Conservation (phyloP, 1,284 basidiomycete genomes). For the Rhodofomes roseus region DNA sequence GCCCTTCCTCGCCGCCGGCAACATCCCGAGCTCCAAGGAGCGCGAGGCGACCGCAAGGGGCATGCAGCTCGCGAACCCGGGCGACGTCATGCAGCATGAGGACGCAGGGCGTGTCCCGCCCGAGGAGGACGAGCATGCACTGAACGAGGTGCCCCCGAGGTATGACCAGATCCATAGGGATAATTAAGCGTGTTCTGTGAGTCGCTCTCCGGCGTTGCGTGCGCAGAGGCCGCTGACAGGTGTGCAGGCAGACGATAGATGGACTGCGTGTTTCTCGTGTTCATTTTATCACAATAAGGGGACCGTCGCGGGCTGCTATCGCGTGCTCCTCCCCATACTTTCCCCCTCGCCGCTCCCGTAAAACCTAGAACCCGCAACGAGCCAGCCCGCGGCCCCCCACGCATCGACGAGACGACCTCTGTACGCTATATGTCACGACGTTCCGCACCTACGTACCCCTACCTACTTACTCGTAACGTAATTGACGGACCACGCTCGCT, state of each 20-base stretch:
- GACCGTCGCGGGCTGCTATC: background rate
- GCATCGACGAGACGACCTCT: background rate
- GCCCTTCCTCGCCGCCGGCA: background rate
- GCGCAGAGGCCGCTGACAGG: too few relatives aligned
- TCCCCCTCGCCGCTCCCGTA: background rate
- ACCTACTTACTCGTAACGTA: background rate
- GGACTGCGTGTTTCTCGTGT: background rate
- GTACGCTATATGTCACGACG: background rate
- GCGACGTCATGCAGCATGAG: slow-evolving; percentile 26
- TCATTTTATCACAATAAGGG: background rate
- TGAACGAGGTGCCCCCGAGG: slow-evolving; percentile 31
- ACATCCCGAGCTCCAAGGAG: slow-evolving; percentile 29
- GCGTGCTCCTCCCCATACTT: background rate
- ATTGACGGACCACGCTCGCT: background rate
- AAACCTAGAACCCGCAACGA: background rate
- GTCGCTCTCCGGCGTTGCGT: too few relatives aligned
- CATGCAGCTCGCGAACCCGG: slow-evolving; percentile 22
- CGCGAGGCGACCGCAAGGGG: slow-evolving; percentile 22
- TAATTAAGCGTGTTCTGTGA: background rate
- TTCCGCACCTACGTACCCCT: background rate
- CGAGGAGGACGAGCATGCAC: slow-evolving; percentile 9
- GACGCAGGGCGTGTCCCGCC: slow-evolving; percentile 23
- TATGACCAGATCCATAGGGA: slow-evolving; percentile 31
- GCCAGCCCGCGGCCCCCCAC: background rate
- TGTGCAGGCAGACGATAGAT: background rate